Evolutionary conservation across 208 protist genomes (phyloP).

Genomic region (Leishmania major): DNA sequence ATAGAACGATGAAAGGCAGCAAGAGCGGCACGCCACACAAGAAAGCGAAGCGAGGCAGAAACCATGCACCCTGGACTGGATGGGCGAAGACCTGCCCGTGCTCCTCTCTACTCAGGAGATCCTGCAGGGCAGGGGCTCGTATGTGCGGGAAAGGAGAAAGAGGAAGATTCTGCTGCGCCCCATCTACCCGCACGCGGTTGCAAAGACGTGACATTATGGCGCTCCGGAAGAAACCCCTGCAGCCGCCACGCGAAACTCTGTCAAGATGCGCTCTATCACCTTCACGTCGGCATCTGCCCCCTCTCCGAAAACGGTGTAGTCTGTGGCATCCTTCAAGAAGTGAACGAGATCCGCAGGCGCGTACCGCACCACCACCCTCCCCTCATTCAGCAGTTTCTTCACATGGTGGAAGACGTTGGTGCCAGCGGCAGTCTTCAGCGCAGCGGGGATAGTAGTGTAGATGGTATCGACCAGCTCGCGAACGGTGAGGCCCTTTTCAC

Average conservation of each 20-base stretch:
- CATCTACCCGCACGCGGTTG: background rate
- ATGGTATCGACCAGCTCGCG: conserved; percentile 45
- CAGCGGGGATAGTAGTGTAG: conserved; percentile 47
- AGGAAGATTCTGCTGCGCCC: background rate
- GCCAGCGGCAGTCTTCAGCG: conserved; percentile 48
- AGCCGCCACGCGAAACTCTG: conserved; percentile 36
- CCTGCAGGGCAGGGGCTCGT: background rate
- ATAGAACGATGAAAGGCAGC: background rate
- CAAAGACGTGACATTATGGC: background rate
- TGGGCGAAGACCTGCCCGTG: background rate
- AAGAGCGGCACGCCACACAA: background rate
- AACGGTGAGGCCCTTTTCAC: conserved; percentile 25
- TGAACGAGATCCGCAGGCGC: conserved; percentile 19
- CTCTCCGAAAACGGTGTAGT: conserved; percentile 55
- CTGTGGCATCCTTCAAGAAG: conserved; percentile 40
- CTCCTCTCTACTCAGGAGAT: background rate
- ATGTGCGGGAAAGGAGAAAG: background rate
- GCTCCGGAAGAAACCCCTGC: background rate
- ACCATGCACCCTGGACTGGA: background rate
- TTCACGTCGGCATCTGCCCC: conserved; percentile 25
- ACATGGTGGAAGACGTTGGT: conserved; percentile 70
- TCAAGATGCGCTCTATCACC: conserved; percentile 37
- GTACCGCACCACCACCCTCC: conserved; percentile 32
- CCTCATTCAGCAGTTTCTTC: conserved; percentile 58
- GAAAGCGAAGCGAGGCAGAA: background rate